phyloP scores from a whole-genome alignment of 345 rosid genomes.

The Hypericum perforatum region DNA sequence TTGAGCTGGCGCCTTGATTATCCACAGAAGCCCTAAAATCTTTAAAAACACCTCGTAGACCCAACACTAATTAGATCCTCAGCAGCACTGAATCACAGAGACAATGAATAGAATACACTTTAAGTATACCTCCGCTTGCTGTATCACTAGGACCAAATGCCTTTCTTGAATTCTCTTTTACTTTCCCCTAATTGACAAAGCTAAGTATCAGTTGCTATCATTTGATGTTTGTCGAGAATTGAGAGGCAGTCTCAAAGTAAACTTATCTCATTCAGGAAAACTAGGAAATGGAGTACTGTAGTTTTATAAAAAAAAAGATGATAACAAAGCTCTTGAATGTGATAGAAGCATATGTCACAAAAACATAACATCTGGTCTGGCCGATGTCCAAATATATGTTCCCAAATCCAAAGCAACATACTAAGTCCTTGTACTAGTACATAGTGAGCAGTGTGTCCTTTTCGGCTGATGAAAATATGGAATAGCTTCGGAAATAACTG shows the following conservation, averaged over 20 bases:
- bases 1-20: constrained; percentile 23
- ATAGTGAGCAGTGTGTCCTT: too few relatives aligned
- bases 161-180: constrained; percentile 20
- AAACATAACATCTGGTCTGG: too few relatives aligned
- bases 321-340: too few relatives aligned
- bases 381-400: too few relatives aligned
- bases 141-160: constrained; percentile 16
- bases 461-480: too few relatives aligned
- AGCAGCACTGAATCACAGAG: constrained; percentile 6
- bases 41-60: constrained; percentile 16
- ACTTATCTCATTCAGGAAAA: too few relatives aligned
- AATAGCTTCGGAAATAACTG: too few relatives aligned
- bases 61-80: constrained; percentile 20
- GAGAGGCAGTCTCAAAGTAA: background rate
- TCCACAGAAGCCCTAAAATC: constrained; percentile 15
- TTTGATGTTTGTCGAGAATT: background rate
- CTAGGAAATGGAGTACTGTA: too few relatives aligned
- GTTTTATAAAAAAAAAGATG: too few relatives aligned
- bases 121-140: constrained; percentile 38
- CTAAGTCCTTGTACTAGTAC: too few relatives aligned
- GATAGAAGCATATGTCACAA: too few relatives aligned
- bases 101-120: constrained; percentile 10
- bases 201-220: background rate
- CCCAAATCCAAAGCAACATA: too few relatives aligned
- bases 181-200: constrained; percentile 33